Evolutionary conservation across 768 basidiomycete species (phyloP).

Genomic region (Boletus rubescentipes): DNA sequence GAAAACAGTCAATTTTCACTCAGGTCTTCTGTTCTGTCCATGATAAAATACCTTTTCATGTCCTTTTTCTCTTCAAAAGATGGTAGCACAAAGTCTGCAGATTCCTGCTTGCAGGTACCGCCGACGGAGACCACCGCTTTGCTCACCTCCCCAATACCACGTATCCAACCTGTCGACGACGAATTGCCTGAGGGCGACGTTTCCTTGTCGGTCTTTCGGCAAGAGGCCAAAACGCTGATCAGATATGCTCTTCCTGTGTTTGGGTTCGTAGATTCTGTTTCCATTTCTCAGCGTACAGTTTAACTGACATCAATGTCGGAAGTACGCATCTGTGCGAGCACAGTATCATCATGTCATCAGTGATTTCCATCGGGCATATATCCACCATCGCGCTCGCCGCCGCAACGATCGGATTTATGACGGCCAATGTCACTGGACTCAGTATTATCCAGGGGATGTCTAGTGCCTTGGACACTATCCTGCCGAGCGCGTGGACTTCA

Average conservation of each 20-base stretch:
- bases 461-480: constrained; percentile 87
- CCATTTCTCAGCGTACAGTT: background rate
- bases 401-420: constrained; percentile 72
- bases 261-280: constrained; percentile 45
- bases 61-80: background rate
- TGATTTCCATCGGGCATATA: constrained; percentile 89
- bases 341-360: constrained; percentile 79
- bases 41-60: constrained; percentile 1
- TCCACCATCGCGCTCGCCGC: constrained; percentile 90
- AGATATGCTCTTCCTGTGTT: constrained; percentile 75
- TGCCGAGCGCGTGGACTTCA: constrained; percentile 95
- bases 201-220: background rate
- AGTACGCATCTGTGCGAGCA: constrained; percentile 82
- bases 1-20: background rate
- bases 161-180: constrained; percentile 39
- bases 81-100: background rate
- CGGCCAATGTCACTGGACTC: constrained; percentile 52
- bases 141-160: constrained; percentile 49
- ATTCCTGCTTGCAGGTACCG: background rate
- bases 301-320: background rate
- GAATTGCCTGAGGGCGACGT: constrained; percentile 25
- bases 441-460: constrained; percentile 83
- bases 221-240: constrained; percentile 42
- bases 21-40: background rate
- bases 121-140: constrained; percentile 57